Percentiles rank a stretch among this genome's conserved stretches.
Evolutionary conservation across 139 green algal species (phyloP).

Genomic region (Protoeuglena noctilucae): DNA sequence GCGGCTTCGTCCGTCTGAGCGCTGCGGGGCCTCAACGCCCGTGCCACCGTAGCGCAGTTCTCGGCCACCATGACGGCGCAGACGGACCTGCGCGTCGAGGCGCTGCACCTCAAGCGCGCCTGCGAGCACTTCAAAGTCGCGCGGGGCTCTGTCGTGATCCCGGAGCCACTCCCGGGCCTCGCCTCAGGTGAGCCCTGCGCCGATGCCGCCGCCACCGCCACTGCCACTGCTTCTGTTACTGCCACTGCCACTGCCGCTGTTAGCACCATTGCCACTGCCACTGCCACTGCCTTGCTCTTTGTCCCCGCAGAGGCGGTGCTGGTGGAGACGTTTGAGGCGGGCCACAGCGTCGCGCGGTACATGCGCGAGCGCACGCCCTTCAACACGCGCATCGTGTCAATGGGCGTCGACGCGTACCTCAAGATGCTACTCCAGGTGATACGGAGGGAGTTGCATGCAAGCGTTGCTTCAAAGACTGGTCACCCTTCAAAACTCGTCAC

Average conservation of each 20-base stretch:
- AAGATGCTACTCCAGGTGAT: constrained; percentile 15
- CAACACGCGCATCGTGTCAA: constrained; percentile 28
- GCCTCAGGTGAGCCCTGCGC: no score
- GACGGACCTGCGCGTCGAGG: constrained; percentile 69
- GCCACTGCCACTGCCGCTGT: no score
- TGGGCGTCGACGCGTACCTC: constrained; percentile 13
- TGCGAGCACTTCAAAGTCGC: constrained; percentile 66
- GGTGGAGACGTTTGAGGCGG: constrained; percentile 16
- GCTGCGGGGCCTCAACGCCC: constrained; percentile 16
- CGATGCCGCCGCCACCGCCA: not conserved
- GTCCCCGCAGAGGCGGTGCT: constrained; percentile 11
- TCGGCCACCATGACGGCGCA: constrained; percentile 36
- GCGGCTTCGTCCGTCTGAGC: no score
- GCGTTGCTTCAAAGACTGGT: no score
- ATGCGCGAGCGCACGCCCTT: constrained; percentile 26
- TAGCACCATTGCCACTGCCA: no score
- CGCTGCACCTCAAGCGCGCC: constrained; percentile 57
- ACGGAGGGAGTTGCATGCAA: no score
- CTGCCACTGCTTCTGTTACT: no score
- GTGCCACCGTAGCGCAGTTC: constrained; percentile 15
- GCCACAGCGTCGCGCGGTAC: constrained; percentile 38
- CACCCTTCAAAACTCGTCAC: no score
- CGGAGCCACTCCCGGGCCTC: constrained; percentile 13
- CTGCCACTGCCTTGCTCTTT: no score
- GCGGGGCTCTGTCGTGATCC: no score